Conservation (phyloP, 257 asterid species). For the Knoxia roxburghii region DNA sequence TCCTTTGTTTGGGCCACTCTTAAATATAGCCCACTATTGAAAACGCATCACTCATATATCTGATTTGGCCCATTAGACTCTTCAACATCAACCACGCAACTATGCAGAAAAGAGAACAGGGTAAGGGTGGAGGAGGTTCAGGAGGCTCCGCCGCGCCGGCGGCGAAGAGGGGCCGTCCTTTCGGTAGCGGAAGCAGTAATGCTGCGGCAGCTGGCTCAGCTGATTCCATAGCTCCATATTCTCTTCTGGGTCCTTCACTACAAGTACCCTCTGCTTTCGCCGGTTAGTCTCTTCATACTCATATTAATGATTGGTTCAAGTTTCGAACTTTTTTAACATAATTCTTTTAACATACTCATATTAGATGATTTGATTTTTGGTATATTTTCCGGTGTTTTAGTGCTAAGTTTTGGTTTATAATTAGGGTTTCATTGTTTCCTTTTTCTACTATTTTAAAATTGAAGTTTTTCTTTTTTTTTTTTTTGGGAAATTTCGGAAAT, state of each 20-base stretch:
- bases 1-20: no score
- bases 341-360: no score
- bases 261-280: slow-evolving; percentile 91
- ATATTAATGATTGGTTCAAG: not conserved
- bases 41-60: not conserved
- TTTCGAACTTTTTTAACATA: no score
- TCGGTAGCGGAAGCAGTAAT: slow-evolving; percentile 58
- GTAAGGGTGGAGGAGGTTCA: slow-evolving; percentile 58
- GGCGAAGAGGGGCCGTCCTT: slow-evolving; percentile 88
- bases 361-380: not conserved
- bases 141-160: slow-evolving; percentile 72
- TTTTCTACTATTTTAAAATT: not conserved
- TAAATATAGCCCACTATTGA: not conserved
- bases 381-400: not conserved
- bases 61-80: not conserved
- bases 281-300: slow-evolving; percentile 34
- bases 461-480: no score
- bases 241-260: slow-evolving; percentile 87
- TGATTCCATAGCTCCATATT: slow-evolving; percentile 63
- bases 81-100: slow-evolving; percentile 1
- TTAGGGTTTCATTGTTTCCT: not conserved
- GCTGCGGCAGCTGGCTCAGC: slow-evolving; percentile 41
- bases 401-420: not conserved
- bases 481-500: not conserved
- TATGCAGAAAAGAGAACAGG: slow-evolving; percentile 86